Conservation (phyloP, 352 stramenopile genomes). For the Globisporangium iwayamae region DNA sequence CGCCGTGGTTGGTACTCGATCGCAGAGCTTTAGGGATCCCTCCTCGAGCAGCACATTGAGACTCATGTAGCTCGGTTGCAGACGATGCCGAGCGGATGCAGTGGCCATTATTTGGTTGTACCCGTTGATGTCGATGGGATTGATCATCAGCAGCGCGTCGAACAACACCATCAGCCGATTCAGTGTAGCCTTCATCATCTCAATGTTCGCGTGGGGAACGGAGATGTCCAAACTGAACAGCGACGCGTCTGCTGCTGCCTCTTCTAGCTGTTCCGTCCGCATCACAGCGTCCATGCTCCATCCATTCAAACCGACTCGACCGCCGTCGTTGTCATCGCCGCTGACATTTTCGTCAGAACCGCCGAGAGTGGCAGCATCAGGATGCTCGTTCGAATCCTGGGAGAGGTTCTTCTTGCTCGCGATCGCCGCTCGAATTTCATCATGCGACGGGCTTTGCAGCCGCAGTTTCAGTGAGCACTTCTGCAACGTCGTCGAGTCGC, state of each 20-base stretch:
- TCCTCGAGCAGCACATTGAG: constrained; percentile 59
- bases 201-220: constrained; percentile 48
- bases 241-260: constrained; percentile 41
- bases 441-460: constrained; percentile 40
- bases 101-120: constrained; percentile 71
- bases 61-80: constrained; percentile 77
- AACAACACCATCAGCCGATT: constrained; percentile 83
- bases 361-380: constrained; percentile 27
- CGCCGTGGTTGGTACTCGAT: constrained; percentile 28
- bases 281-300: constrained; percentile 70
- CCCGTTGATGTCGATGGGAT: constrained; percentile 80
- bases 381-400: constrained; percentile 63
- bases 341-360: constrained; percentile 37
- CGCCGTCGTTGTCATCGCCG: constrained; percentile 80
- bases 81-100: constrained; percentile 41
- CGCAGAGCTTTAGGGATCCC: constrained; percentile 56
- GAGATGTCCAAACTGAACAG: constrained; percentile 59
- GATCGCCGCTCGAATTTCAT: constrained; percentile 45
- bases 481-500: constrained; percentile 30
- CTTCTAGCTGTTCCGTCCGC: constrained; percentile 61
- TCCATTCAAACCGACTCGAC: constrained; percentile 72
- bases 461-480: constrained; percentile 46
- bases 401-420: constrained; percentile 63
- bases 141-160: constrained; percentile 84
- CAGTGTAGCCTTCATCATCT: constrained; percentile 63